Conservation (phyloP, 1,139 yeast species). For the Pichia kudriavzevii region DNA sequence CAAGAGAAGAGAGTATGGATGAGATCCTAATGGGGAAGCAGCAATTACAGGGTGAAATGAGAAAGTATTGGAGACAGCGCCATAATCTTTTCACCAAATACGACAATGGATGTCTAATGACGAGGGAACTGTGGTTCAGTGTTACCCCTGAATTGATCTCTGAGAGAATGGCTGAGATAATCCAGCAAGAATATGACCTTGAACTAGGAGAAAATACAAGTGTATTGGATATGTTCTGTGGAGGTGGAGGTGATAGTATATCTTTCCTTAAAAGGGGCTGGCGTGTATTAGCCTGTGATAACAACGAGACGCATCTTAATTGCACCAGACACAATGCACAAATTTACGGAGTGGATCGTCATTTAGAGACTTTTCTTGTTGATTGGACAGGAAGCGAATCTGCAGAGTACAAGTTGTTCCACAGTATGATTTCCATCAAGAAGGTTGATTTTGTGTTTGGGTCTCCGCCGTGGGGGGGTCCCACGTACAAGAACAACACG, state of each 20-base stretch:
- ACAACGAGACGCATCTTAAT: slow-evolving; percentile 47
- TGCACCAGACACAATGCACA: slow-evolving; percentile 65
- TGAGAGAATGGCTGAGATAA: slow-evolving; percentile 49
- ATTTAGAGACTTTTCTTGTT: too few relatives aligned
- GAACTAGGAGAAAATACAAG: slow-evolving; percentile 26
- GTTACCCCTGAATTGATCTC: slow-evolving; percentile 85
- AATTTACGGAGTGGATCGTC: too few relatives aligned
- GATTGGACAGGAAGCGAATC: too few relatives aligned
- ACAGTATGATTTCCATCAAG: too few relatives aligned
- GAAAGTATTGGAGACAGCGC: slow-evolving; percentile 56
- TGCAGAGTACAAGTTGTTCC: too few relatives aligned
- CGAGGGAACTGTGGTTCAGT: slow-evolving; percentile 81
- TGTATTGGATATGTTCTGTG: slow-evolving; percentile 74
- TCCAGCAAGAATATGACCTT: slow-evolving; percentile 36
- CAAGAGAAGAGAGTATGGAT: too few relatives aligned
- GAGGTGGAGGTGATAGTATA: slow-evolving; percentile 92
- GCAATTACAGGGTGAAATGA: slow-evolving; percentile 23
- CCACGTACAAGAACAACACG: slow-evolving; percentile 47
- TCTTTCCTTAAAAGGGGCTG: slow-evolving; percentile 61
- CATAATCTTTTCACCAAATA: slow-evolving; percentile 50
- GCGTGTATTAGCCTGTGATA: slow-evolving; percentile 60
- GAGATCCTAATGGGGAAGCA: slow-evolving; percentile 7
- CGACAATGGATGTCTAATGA: slow-evolving; percentile 67
- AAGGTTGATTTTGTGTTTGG: slow-evolving; percentile 68
- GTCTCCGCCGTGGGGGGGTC: slow-evolving; percentile 99